A percentile compares a stretch with the other conserved stretches of the same genome.
These are phyloP conservation scores for Fragilariopsis cylindrus DNA, from an alignment of 108 stramenopile genomes.

Conservation along the genomic window DNA sequence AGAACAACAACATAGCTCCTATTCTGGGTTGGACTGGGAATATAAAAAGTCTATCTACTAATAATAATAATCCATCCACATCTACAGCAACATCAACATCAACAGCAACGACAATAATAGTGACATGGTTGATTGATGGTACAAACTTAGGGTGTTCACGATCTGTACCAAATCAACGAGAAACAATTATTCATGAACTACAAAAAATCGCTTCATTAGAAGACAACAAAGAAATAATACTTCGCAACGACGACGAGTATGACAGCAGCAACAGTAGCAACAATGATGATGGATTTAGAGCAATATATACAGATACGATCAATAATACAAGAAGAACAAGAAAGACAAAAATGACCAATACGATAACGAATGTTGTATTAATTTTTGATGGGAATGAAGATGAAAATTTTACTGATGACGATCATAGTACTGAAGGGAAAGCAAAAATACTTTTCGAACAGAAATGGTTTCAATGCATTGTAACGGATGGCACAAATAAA, in stretches of 20 bases:
- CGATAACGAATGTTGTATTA: not conserved
- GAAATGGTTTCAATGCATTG: not conserved
- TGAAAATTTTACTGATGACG: constrained; percentile 4
- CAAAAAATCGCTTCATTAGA: not conserved
- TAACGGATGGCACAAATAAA: not conserved
- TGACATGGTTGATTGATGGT: constrained; percentile 6
- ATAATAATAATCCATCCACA: no score
- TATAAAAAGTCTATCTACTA: no score
- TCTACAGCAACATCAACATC: not conserved
- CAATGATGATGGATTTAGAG: not conserved
- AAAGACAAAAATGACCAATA: not conserved
- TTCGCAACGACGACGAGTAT: not conserved
- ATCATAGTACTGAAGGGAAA: not conserved
- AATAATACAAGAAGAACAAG: not conserved
- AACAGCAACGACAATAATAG: not conserved
- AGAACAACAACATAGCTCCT: no score
- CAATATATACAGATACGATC: not conserved
- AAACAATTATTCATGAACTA: not conserved
- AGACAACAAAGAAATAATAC: not conserved
- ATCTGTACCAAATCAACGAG: not conserved
- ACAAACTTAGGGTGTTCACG: not conserved
- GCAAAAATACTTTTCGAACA: not conserved
- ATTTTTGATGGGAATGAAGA: not conserved
- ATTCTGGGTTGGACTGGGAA: no score
- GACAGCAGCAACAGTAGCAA: not conserved